Base-by-base conservation (phyloP, 2,329 filamentous ascomycete genomes). In the Allantophomopsis cytisporea region DNA sequence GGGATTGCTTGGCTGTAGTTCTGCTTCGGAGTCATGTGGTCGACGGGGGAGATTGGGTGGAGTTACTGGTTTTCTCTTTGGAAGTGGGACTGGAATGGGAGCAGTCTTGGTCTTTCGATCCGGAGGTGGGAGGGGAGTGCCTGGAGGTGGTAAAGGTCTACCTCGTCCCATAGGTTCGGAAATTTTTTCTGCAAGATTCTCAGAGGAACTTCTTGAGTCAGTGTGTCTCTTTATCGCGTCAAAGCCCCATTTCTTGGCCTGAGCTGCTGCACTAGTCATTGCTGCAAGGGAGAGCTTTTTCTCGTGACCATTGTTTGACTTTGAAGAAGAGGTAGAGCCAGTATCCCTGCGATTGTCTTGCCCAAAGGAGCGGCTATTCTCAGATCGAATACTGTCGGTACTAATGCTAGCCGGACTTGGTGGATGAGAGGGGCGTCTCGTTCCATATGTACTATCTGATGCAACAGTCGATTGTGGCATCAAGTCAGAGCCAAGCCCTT, bases 91-190 rank as follows among this genome's bases (percentile, higher is more conserved):
- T 20, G 65, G 65, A 42, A 66, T 71, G 13, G 70, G 64, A 36
- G 68, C 71, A 35, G 71, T 69, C 51, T 72, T 75, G 6, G 73
- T 69, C 41, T 65, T 71, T 39, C 67, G 72, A 30, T 77, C 73
- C 1, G 80, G 80, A 33, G 67, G 73, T 2, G 87, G 86, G 1
- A 94, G 66, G 3, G 87, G 86, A 35, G 72, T 78, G 2, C 86
- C 87, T 2, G 82, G 83, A 7, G 86, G 85, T 36, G 85, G 86
- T 14, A 94, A 64, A 1, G 86, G 86, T 49, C 82, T 80, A 0
- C 86, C 86, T 31, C 86, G 73, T 1, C 87, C 87, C 64, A 93
- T 86, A 57, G 20, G 20, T 8, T 49, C 48, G 17, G 35, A 14
- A 12, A 41, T 20, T 11, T 37, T 39, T 36, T 44, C 50, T 44